Evolutionary conservation across 1,284 basidiomycete genomes (phyloP).

Genomic region (Pyrrhoderma noxium): DNA sequence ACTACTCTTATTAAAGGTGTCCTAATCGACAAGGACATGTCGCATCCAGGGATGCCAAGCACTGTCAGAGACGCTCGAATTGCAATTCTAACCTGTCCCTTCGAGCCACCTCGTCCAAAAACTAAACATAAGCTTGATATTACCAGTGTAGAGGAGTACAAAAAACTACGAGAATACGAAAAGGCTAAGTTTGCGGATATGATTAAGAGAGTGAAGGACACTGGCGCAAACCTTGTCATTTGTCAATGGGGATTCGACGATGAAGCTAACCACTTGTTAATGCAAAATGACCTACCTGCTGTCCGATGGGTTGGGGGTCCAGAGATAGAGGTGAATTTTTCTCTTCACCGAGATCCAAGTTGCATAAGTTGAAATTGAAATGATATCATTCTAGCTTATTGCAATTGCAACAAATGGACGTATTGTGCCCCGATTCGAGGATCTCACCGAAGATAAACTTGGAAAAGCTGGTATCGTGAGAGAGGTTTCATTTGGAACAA

Average conservation of each 20-base stretch:
- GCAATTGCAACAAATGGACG: constrained; percentile 98
- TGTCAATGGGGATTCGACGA: constrained; percentile 99
- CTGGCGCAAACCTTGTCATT: constrained; percentile 98
- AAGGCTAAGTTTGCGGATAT: constrained; percentile 94
- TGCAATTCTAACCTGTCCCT: constrained; percentile 97
- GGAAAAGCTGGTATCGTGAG: constrained; percentile 90
- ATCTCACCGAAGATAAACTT: constrained; percentile 86
- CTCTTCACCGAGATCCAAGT: too few species aligned
- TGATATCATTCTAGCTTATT: constrained; percentile 59
- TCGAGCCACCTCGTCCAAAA: constrained; percentile 97
- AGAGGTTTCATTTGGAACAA: constrained; percentile 94
- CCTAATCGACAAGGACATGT: constrained; percentile 99
- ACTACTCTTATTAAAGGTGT: constrained; percentile 92
- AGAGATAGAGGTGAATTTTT: constrained; percentile 79
- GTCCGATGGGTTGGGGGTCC: constrained; percentile 99
- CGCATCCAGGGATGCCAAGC: constrained; percentile 96
- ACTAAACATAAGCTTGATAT: constrained; percentile 99
- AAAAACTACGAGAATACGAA: constrained; percentile 91
- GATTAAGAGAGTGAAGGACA: constrained; percentile 96
- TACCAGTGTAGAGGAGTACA: constrained; percentile 96
- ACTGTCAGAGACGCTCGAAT: constrained; percentile 84
- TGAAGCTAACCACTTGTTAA: constrained; percentile 95
- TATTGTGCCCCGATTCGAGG: constrained; percentile 97
- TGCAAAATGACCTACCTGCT: constrained; percentile 97
- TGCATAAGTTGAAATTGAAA: constrained; percentile 2